Conservation (phyloP, 495 filamentous ascomycete species). For the Jackrogersella minutella region DNA sequence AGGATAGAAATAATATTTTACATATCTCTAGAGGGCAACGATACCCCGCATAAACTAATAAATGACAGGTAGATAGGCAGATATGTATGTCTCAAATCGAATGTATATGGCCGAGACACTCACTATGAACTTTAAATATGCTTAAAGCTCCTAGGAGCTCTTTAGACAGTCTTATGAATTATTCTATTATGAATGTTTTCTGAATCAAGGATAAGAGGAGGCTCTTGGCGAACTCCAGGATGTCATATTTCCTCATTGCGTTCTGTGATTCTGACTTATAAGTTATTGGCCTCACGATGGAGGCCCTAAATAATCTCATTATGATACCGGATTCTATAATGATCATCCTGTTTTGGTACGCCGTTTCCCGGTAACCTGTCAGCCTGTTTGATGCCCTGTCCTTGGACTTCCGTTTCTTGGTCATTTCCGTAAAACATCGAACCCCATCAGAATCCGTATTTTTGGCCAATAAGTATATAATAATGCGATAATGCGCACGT, state of each 20-base stretch:
- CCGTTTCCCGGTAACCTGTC: background rate
- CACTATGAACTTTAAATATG: constrained; percentile 3
- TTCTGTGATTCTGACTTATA: background rate
- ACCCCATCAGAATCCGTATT: background rate
- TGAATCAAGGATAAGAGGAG: background rate
- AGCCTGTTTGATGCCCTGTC: background rate
- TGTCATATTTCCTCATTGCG: background rate
- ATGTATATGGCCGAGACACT: constrained; percentile 41
- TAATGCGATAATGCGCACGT: background rate
- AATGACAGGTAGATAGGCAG: constrained; percentile 11
- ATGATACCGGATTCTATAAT: too few relatives aligned
- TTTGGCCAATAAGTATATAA: background rate
- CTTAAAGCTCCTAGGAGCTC: background rate
- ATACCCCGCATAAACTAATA: constrained; percentile 24
- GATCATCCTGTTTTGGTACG: background rate
- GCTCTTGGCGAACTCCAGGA: background rate
- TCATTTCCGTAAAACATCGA: background rate
- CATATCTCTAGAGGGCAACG: background rate
- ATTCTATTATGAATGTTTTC: background rate
- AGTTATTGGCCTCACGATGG: background rate
- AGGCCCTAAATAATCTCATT: background rate
- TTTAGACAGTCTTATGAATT: background rate
- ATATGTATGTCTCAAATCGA: constrained; percentile 26
- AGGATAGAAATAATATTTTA: constrained; percentile 1
- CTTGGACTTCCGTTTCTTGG: background rate